Base-by-base conservation (phyloP, 2,329 filamentous ascomycete species). In the Cryoendolithus antarcticus region DNA sequence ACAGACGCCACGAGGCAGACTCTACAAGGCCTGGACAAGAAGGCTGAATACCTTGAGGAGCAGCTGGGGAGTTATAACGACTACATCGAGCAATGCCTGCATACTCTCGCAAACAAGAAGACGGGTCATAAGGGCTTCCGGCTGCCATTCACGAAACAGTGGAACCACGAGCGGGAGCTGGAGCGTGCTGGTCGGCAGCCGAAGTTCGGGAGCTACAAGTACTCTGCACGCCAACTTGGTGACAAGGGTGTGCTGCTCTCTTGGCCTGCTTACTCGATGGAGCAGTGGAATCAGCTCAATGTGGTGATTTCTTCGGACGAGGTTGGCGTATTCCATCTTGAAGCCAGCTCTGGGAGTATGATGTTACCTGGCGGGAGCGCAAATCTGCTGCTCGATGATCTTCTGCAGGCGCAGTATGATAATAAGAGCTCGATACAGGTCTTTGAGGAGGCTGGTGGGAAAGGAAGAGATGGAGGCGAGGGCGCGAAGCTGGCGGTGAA, bases 21-120 rank as follows among this genome's bases (percentile, higher is more conserved):
- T 1, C 69, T 91, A 10, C 62, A 70, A 33, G 84, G 86, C 48
- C 65, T 93, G 44, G 79, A 85, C 60, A 77, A 86, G 51, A 91
- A 98, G 65, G 88, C 89, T 30, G 75, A 78, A 48, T 98, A 93
- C 63, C 74, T 98, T 7, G 91, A 98, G 57, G 82, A 86, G 52
- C 91, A 98, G 64, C 76, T 93, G 44, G 94, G 94, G 70, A 91
- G 81, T 48, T 98, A 98, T 65, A 94, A 98, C 58, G 86, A 98
- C 65, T 98, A 98, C 63, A 94, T 98, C 56, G 93, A 98, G 65
- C 88, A 94, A 61, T 89, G 91, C 35, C 95, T 98, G 85, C 74
- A 88, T 44, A 98, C 93, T 4, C 70, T 98, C 42, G 91, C 96
- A 62, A 94, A 84, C 64, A 93, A 95, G 62, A 95, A 95, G 64